Evolutionary conservation across 306 rosid species (phyloP).

Genomic region (Argentina anserina): DNA sequence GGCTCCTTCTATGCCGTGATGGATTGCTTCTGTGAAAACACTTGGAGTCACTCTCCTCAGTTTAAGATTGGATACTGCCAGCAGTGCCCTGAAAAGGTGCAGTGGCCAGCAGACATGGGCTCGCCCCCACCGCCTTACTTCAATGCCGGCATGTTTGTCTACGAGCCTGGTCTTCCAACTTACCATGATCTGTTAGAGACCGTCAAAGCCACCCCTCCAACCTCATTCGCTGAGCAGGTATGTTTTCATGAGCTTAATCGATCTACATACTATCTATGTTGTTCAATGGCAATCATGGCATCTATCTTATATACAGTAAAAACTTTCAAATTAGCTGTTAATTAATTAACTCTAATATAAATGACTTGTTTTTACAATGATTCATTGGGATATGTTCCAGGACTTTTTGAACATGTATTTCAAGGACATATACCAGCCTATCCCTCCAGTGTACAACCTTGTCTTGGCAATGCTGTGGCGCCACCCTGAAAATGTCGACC

Average conservation of each 20-base stretch:
- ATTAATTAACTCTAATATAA: background rate
- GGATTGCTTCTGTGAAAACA: conserved; percentile 54
- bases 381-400: conserved; percentile 13
- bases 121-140: conserved; percentile 41
- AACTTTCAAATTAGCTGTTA: background rate
- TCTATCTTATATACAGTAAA: background rate
- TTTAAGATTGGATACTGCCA: conserved; percentile 53
- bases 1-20: conserved; percentile 46
- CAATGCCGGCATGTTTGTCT: conserved; percentile 51
- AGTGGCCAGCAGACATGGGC: conserved; percentile 39
- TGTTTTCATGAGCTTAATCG: background rate
- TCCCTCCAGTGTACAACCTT: conserved; percentile 40
- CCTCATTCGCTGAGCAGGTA: conserved; percentile 54
- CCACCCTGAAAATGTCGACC: conserved; percentile 46
- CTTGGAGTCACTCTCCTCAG: conserved; percentile 40
- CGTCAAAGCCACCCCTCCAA: conserved; percentile 28
- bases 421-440: conserved; percentile 40
- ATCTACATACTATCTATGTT: no score
- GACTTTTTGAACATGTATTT: conserved; percentile 48
- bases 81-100: conserved; percentile 43
- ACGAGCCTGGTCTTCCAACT: conserved; percentile 31
- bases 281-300: no score
- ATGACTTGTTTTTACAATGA: background rate
- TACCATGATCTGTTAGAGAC: conserved; percentile 31
- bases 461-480: conserved; percentile 52